Evolutionary conservation across 1,139 yeast genomes (phyloP).

Genomic region (Magnusiomyces sp.): DNA sequence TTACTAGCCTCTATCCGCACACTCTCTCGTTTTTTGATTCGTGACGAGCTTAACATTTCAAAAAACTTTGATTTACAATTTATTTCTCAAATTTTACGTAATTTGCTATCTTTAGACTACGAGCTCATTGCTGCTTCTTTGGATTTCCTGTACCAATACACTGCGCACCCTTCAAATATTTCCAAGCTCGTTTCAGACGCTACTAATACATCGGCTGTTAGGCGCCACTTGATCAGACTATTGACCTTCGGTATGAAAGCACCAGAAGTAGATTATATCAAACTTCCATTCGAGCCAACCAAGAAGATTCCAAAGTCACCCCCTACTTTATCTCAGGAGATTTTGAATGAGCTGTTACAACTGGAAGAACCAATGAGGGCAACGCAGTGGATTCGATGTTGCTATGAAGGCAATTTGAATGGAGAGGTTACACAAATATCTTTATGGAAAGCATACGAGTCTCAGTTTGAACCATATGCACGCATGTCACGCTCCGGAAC

Average conservation of each 20-base stretch:
- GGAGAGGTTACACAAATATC: conserved; percentile 95
- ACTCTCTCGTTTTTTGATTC: conserved; percentile 33
- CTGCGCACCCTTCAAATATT: conserved; percentile 41
- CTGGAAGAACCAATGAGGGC: conserved; percentile 87
- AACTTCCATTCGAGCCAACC: conserved; percentile 33
- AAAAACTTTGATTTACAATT: conserved; percentile 26
- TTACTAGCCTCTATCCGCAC: conserved; percentile 34
- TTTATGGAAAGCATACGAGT: conserved; percentile 91
- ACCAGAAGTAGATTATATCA: conserved; percentile 29
- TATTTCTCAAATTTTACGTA: conserved; percentile 36
- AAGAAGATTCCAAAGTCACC: conserved; percentile 48
- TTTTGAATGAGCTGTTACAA: conserved; percentile 51
- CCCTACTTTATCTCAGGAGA: conserved; percentile 53
- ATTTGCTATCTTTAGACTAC: conserved; percentile 41
- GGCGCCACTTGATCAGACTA: conserved; percentile 43
- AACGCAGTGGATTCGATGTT: conserved; percentile 89
- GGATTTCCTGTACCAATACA: conserved; percentile 60
- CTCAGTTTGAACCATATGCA: conserved; percentile 56
- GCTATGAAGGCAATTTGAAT: conserved; percentile 65
- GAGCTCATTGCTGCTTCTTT: conserved; percentile 56
- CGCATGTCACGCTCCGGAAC: conserved; percentile 22
- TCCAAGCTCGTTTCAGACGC: conserved; percentile 25
- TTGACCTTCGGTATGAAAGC: conserved; percentile 44
- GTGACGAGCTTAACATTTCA: conserved; percentile 34
- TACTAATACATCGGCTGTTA: conserved; percentile 30